Base-by-base conservation (phyloP, 2,329 filamentous ascomycete species). In the Parasarocladium wereldwijsianum region DNA sequence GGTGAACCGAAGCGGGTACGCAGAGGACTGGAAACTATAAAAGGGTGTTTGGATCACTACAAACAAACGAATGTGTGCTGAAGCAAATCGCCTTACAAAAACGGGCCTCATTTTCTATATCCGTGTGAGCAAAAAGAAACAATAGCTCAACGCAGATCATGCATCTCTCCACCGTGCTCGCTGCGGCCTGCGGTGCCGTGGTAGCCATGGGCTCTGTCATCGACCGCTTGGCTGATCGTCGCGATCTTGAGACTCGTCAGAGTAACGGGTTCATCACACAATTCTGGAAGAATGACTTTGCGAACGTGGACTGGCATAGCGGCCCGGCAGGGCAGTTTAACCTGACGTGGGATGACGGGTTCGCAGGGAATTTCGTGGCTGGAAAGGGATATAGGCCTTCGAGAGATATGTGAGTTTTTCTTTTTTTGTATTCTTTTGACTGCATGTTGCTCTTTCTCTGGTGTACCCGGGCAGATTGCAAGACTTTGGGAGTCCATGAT, bases 221-320 rank as follows among this genome's bases (percentile, higher is more conserved):
- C 28, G 6, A 17, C 9, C 14, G 28, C 17, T 5, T 6, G 24
- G 14, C 12, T 9, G 14, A 21, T 4, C 13, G 13, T 5, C 16
- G 26, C 11, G 26, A 21, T 14, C 26, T 29, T 4, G 17, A 29
- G n/a, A 13, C 15, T 4, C 20, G 28, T 9, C 28, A 30, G n/a
- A n/a, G n/a, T n/a, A 17, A 24, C 6, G 5, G 28, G 9, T 30
- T 30, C 28, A 30, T 18, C 9, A 30, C 28, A n/a, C 28, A 30
- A 15, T 30, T 23, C 28, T 30, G 28, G 28, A 21, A 12, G 13
- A 30, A 30, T 15, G 28, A 30, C 28, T 30, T 30, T 17, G 28
- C 28, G 4, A 23, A 19, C 9, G 10, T 30, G 14, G 24, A 30
- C 28, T 30, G 28, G 28, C 23, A 19, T 4, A 30, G 28, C 14